A percentile compares a stretch with the other conserved stretches of the same genome.
Conservation (phyloP, 1,284 basidiomycete species). For the Ceratobasidium sp. region DNA sequence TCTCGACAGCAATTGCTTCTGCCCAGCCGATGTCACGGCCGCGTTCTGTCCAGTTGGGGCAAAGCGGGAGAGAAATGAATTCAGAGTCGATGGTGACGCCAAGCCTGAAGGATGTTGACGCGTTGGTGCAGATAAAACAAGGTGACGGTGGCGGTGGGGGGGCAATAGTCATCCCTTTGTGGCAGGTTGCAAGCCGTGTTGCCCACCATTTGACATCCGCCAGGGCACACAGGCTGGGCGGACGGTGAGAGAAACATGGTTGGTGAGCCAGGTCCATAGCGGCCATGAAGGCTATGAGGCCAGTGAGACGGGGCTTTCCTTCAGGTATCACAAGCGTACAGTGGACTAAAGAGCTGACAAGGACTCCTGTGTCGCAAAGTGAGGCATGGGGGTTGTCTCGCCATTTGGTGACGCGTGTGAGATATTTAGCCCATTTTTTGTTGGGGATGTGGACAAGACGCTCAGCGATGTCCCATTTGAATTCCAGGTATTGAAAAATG, state of each 20-base stretch:
- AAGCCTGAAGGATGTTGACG: constrained; percentile 43
- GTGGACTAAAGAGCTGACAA: constrained; percentile 35
- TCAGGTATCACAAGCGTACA: constrained; percentile 7
- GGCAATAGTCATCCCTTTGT: constrained; percentile 16
- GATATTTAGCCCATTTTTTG: constrained; percentile 34
- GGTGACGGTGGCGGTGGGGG: neutral
- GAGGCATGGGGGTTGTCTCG: neutral
- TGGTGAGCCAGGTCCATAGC: neutral
- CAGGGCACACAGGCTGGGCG: neutral
- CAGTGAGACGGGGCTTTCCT: constrained; percentile 8
- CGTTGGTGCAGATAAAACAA: constrained; percentile 15
- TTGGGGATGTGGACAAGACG: constrained; percentile 15
- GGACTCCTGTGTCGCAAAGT: neutral
- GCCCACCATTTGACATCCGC: constrained; percentile 35
- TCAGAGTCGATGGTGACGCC: neutral
- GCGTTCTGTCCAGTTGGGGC: constrained; percentile 11
- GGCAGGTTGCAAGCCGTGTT: neutral
- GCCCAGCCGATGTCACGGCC: constrained; percentile 45
- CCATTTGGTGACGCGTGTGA: neutral
- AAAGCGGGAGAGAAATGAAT: constrained; percentile 11
- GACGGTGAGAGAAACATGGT: neutral
- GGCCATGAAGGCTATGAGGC: neutral
- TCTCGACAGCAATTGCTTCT: constrained; percentile 57
- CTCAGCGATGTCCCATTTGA: constrained; percentile 10
- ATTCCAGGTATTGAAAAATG: constrained; percentile 25